These are phyloP conservation scores for Epicoccum nigrum DNA, from an alignment of 2,329 filamentous ascomycete species.

Conservation along the genomic window DNA sequence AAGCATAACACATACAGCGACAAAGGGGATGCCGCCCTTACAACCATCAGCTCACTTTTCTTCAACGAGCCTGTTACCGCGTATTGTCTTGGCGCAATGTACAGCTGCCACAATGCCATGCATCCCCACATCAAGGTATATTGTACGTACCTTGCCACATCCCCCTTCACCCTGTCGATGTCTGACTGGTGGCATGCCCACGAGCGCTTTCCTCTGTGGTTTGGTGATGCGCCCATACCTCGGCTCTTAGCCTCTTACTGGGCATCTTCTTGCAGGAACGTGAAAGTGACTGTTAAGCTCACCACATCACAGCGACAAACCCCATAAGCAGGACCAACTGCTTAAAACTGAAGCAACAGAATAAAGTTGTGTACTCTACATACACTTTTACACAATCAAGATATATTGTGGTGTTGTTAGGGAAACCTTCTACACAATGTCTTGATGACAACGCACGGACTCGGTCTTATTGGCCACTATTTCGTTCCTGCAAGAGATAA, in stretches of 20 bases:
- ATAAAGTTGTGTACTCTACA: no score
- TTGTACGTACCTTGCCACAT: constrained; percentile 16
- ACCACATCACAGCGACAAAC: no score
- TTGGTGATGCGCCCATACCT: constrained; percentile 4
- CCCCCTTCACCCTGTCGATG: constrained; percentile 14
- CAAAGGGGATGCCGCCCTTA: background rate
- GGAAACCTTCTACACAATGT: no score
- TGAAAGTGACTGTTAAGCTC: no score
- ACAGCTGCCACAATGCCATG: constrained; percentile 4
- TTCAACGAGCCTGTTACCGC: background rate
- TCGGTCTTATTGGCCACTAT: no score
- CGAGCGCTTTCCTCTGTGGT: constrained; percentile 8
- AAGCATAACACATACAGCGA: background rate
- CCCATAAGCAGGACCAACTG: no score
- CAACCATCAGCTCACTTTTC: background rate
- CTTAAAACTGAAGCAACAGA: no score
- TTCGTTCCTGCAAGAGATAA: no score
- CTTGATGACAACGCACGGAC: no score
- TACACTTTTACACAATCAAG: no score
- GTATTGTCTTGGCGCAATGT: constrained; percentile 1
- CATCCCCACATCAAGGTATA: constrained; percentile 1
- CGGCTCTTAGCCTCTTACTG: background rate
- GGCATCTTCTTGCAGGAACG: no score
- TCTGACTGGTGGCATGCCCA: constrained; percentile 10
- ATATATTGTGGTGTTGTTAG: no score